These are phyloP conservation scores for Penicillium psychrosexuale DNA, from an alignment of 2,329 filamentous ascomycete genomes.

Conservation along the genomic window DNA sequence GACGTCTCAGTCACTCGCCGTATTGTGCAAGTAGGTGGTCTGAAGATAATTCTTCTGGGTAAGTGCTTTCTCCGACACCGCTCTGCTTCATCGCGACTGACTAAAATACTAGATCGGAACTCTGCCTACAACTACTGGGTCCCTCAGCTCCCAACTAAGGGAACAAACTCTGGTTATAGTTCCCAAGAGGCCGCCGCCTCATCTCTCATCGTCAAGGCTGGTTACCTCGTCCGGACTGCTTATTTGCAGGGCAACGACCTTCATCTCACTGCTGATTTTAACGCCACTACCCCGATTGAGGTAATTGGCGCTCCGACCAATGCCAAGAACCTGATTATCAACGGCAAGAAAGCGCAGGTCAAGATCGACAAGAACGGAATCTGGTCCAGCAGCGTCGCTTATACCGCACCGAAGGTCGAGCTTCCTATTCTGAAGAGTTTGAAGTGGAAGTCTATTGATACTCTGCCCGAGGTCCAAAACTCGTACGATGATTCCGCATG, in stretches of 20 bases:
- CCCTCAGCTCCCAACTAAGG: constrained; percentile 34
- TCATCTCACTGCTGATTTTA: constrained; percentile 67
- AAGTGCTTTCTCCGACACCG: constrained; percentile 18
- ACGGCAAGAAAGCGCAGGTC: constrained; percentile 49
- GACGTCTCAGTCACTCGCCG: constrained; percentile 50
- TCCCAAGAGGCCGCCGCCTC: constrained; percentile 29
- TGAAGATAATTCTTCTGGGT: constrained; percentile 57
- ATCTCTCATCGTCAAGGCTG: constrained; percentile 43
- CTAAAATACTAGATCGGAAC: constrained; percentile 47
- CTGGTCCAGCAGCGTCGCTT: constrained; percentile 53
- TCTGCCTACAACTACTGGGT: constrained; percentile 48
- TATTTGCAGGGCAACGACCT: constrained; percentile 56
- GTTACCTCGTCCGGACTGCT: constrained; percentile 48
- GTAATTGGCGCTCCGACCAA: constrained; percentile 61
- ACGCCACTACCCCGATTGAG: constrained; percentile 64
- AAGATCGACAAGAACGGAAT: constrained; percentile 44
- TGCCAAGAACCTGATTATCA: constrained; percentile 60
- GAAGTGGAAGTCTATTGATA: constrained; percentile 68
- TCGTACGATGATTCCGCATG: constrained; percentile 68
- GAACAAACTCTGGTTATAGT: constrained; percentile 30
- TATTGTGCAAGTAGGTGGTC: constrained; percentile 39
- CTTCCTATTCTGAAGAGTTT: constrained; percentile 59
- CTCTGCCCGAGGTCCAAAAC: constrained; percentile 64
- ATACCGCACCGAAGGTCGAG: constrained; percentile 48
- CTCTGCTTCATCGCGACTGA: constrained; percentile 9